phyloP scores from a whole-genome alignment of 1,284 basidiomycete genomes.

The Ustilago nuda region DNA sequence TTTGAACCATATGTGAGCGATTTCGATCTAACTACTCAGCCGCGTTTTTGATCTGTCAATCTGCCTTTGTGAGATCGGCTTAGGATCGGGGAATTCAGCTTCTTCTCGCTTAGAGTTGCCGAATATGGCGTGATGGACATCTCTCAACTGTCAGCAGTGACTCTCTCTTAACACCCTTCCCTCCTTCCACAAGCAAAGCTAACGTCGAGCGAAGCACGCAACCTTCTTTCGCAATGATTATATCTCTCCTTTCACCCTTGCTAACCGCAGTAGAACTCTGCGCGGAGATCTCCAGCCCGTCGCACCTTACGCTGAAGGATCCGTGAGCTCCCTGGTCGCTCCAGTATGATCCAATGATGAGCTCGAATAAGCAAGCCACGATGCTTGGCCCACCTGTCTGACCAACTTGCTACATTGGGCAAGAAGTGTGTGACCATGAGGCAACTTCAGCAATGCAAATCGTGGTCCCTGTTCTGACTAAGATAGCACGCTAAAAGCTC shows the following conservation, averaged over 20 bases:
- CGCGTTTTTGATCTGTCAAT: no score
- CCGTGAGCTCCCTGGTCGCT: not conserved
- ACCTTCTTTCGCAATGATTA: constrained; percentile 12
- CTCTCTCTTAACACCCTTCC: not conserved
- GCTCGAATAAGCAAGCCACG: not conserved
- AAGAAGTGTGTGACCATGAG: constrained; percentile 5
- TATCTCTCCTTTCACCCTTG: not conserved
- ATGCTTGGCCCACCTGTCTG: no score
- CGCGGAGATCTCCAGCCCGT: not conserved
- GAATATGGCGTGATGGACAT: constrained; percentile 24
- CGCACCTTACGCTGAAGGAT: not conserved
- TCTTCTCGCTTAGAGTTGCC: constrained; percentile 11
- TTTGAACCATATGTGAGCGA: not conserved
- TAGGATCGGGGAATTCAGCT: not conserved
- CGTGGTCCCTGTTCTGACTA: constrained; percentile 16
- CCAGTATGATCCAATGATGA: not conserved
- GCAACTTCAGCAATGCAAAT: constrained; percentile 15
- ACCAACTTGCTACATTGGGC: constrained; percentile 1
- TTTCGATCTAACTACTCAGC: not conserved
- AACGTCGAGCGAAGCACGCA: constrained; percentile 34
- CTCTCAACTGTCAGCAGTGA: constrained; percentile 19
- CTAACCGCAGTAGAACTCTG: not conserved
- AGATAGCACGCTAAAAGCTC: not conserved
- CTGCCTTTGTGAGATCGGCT: not conserved
- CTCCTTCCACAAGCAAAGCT: not conserved